Conservation (phyloP, 352 stramenopile genomes). For the Pseudoperonospora humuli region DNA sequence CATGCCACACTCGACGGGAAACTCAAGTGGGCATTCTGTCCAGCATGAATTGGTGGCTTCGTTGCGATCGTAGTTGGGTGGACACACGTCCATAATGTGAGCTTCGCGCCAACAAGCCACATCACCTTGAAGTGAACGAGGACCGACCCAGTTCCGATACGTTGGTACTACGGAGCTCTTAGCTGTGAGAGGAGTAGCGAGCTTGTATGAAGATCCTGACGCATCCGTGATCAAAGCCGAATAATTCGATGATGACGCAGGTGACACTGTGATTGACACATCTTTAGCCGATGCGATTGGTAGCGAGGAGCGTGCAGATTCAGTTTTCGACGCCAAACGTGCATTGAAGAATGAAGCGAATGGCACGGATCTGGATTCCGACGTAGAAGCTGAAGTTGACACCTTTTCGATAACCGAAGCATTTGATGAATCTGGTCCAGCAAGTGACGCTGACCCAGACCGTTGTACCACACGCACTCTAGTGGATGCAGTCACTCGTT, state of each 20-base stretch:
- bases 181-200: conserved; percentile 13
- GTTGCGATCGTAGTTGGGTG: conserved; percentile 27
- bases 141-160: conserved; percentile 31
- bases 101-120: conserved; percentile 15
- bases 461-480: conserved; percentile 1
- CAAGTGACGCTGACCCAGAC: conserved; percentile 2
- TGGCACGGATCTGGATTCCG: neutral
- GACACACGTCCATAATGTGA: conserved; percentile 25
- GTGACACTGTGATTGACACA: conserved; percentile 5
- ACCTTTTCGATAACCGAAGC: conserved; percentile 1
- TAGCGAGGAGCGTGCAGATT: neutral
- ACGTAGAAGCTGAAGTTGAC: conserved; percentile 1
- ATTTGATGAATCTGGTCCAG: conserved; percentile 1
- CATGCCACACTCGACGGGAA: conserved; percentile 38
- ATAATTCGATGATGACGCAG: conserved; percentile 11
- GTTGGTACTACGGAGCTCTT: conserved; percentile 17
- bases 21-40: conserved; percentile 40
- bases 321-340: conserved; percentile 1
- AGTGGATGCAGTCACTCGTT: neutral
- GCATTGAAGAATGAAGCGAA: conserved; percentile 8
- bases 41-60: conserved; percentile 40
- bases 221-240: conserved; percentile 9
- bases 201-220: conserved; percentile 11
- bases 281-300: conserved; percentile 1
- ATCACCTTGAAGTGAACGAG: conserved; percentile 9